A percentile compares a stretch with the other conserved stretches of the same genome.
These are phyloP conservation scores for Simplicillium aogashimaense DNA, from an alignment of 2,329 filamentous ascomycete genomes.

Conservation along the genomic window DNA sequence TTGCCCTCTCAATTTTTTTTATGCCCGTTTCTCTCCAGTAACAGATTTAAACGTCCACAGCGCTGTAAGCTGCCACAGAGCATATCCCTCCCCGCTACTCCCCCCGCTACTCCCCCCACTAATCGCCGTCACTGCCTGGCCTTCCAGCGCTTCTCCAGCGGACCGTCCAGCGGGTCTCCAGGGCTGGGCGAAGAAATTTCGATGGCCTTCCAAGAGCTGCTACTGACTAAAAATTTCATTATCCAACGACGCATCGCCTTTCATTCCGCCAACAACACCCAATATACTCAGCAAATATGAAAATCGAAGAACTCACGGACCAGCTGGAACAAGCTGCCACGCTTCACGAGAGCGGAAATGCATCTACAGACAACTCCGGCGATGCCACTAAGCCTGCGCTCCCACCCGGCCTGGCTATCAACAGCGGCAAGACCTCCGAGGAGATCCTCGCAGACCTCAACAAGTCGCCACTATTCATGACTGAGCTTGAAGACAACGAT, in stretches of 20 bases:
- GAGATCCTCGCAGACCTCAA: constrained; percentile 49
- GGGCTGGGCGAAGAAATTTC: no score
- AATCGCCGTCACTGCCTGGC: no score
- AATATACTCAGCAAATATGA: constrained; percentile 14
- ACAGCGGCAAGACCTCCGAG: constrained; percentile 37
- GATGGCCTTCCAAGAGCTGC: no score
- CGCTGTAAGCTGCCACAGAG: no score
- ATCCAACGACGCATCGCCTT: background rate
- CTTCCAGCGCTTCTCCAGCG: no score
- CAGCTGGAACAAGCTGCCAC: constrained; percentile 21
- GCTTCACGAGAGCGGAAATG: constrained; percentile 2
- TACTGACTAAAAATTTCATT: constrained; percentile 3
- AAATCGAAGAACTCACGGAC: constrained; percentile 32
- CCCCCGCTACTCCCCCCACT: no score
- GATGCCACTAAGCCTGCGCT: constrained; percentile 29
- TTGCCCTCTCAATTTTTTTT: no score
- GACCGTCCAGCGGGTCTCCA: no score
- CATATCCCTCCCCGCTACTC: no score
- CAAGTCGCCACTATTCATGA: constrained; percentile 86
- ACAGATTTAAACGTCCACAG: no score
- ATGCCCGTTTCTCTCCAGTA: no score
- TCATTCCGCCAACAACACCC: no score
- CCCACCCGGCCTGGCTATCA: constrained; percentile 31
- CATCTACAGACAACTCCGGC: constrained; percentile 6
- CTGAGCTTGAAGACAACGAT: constrained; percentile 74